Evolutionary conservation across 129 eudicot species (phyloP).

Genomic region (Cynara cardunculus): DNA sequence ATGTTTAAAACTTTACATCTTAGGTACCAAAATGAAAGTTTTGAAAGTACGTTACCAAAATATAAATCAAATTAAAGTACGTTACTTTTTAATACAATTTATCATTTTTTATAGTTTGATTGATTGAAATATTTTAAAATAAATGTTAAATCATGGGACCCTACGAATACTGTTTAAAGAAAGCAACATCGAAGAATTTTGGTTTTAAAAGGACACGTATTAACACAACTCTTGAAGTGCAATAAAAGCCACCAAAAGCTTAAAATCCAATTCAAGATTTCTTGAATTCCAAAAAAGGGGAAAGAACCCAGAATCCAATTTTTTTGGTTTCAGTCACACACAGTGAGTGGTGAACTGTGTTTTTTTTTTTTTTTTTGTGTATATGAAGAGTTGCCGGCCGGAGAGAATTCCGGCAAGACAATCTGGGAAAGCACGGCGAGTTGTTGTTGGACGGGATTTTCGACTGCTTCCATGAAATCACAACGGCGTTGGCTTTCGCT

Average conservation of each 20-base stretch:
- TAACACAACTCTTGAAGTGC: slow-evolving; percentile 16
- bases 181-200: background rate
- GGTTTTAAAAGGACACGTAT: slow-evolving; percentile 8
- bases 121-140: background rate
- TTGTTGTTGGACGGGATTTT: slow-evolving; percentile 54
- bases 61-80: no score
- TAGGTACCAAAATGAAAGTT: no score
- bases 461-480: slow-evolving; percentile 76
- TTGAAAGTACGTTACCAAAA: no score
- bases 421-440: slow-evolving; percentile 83
- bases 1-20: no score
- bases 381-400: slow-evolving; percentile 25
- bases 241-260: slow-evolving; percentile 18
- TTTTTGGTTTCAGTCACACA: background rate
- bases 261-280: slow-evolving; percentile 25
- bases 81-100: no score
- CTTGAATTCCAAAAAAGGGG: slow-evolving; percentile 34
- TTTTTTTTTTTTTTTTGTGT: no score
- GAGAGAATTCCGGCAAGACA: slow-evolving; percentile 25
- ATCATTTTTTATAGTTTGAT: background rate
- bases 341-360: background rate
- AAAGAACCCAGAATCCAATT: background rate
- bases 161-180: background rate
- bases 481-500: slow-evolving; percentile 39
- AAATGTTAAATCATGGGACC: slow-evolving; percentile 8